Conservation (phyloP, 352 stramenopile genomes). For the Phytophthora cryptogea region DNA sequence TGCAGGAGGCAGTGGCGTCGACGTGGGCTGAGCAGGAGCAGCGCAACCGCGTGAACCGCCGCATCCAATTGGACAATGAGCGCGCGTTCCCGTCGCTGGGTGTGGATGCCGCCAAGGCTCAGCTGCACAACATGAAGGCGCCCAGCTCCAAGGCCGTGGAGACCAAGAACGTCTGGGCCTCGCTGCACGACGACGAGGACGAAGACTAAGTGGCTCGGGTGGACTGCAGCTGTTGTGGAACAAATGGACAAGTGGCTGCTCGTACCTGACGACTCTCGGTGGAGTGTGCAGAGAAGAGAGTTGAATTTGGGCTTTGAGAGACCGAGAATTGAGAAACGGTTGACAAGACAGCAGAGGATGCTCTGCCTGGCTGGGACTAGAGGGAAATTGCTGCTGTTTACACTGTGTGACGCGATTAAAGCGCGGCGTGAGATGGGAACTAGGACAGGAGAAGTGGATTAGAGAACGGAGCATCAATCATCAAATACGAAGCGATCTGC, state of each 20-base stretch:
- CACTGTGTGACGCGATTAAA: slow-evolving; percentile 12
- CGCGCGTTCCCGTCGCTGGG: slow-evolving; percentile 79
- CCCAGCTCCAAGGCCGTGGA: slow-evolving; percentile 57
- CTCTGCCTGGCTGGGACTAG: slow-evolving; percentile 10
- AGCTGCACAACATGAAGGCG: slow-evolving; percentile 73
- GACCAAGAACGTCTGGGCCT: slow-evolving; percentile 77
- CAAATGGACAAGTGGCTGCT: slow-evolving; percentile 2
- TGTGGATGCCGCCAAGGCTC: slow-evolving; percentile 46
- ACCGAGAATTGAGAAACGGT: background rate
- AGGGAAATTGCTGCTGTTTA: slow-evolving; percentile 18
- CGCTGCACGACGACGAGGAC: slow-evolving; percentile 70
- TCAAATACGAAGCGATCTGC: slow-evolving; percentile 21
- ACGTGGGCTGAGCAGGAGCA: slow-evolving; percentile 80
- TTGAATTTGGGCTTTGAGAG: no score
- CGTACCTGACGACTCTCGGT: background rate
- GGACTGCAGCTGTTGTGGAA: background rate
- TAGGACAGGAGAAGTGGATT: slow-evolving; percentile 17
- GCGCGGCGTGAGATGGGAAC: slow-evolving; percentile 2
- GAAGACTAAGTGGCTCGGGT: slow-evolving; percentile 38
- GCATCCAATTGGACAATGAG: slow-evolving; percentile 77
- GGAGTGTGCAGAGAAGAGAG: background rate
- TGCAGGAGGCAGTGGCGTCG: slow-evolving; percentile 53
- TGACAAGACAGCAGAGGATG: slow-evolving; percentile 4
- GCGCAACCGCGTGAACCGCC: slow-evolving; percentile 59
- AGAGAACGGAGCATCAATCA: slow-evolving; percentile 23